Evolutionary conservation across 129 eudicot genomes (phyloP), one percentile per base, ranked within the genome.

Genomic region (Escallonia herrerae): DNA sequence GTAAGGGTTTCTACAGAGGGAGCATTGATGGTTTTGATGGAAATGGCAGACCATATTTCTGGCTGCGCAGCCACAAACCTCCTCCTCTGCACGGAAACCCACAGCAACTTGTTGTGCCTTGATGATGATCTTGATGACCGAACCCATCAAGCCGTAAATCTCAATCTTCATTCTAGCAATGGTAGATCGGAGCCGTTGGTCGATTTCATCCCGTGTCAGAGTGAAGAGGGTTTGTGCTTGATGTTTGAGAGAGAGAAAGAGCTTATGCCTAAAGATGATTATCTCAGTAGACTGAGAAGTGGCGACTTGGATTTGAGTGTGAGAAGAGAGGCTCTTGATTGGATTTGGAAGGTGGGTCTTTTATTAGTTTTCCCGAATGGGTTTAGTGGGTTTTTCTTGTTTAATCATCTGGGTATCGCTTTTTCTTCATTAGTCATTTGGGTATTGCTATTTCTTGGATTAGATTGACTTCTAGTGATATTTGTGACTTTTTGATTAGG

Each of bases 291-390:
- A 62, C 45, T 85, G 58, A 67, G 77, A 41, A 69, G 55, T 67
- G 93, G 85, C 22, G 75, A 74, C n/a, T 67, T 82, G 74, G 83
- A 82, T 60, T 55, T 79, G 74, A 42, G 74, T 76, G 76, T 81
- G 66, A 85, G 94, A 62, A 60, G 58, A 38, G 73, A 82, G 40
- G 81, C 80, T 43, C 49, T 84, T 65, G 79, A 78, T 76, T 78
- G 90, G 90, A 81, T 87, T 70, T 72, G 47, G 38, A 78, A 83
- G 79, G 85, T 74, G 11, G 37, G 59, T 55, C 64, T 2, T 57
- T 58, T 70, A 15, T 46, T 54, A 8, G 6, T 37, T 56, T 57
- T 60, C 13, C 8, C 42, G 7, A 7, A 8, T 50, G 44, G 62
- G 51, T 40, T 56, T 69, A 41, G 68, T 43, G 58, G 58, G 22